Base-by-base conservation (phyloP, 208 protist genomes). In the Angomonas ambiguus region DNA sequence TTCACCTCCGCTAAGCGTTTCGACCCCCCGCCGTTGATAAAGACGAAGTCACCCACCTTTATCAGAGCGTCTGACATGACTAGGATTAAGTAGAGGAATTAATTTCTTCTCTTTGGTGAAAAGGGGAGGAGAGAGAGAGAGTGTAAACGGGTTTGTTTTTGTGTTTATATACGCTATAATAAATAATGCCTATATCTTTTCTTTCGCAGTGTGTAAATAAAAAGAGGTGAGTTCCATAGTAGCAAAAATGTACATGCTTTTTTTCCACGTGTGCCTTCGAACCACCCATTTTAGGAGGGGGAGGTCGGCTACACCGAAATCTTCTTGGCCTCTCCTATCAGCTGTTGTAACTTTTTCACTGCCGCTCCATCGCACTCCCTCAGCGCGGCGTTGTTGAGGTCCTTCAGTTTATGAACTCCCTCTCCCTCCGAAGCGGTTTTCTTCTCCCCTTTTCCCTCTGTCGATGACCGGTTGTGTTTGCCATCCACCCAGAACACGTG, bases 21-120 rank as follows among this genome's bases (percentile, higher is more conserved):
- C 5, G 73, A 64, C 11, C 85, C 91, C 22, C 91, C 85, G 24
- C 91, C 91, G 58, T 51, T 91, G 63, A 96, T 77, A 38, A 88
- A 84, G 61, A 96, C 91, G 68, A 83, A 85, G 69, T 96, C 88
- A 35, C 83, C 88, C 59, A 90, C 69, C 27, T 77, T 41, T 45
- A 94, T 92, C 27, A 70, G 59, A 35, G 76, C 62, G 3, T 70
- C 61, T 35, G 57, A 71, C 69, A 77, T 81, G 27, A 35, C 33
- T 20, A 11, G 18, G 33, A 10, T 49, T 51, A 6, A 11, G 38
- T 4, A 41, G 24, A 64, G n/a, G 16, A 30, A 20, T 25, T 55
- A 25, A 20, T 6, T 30, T 25, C 4, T 55, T 20, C 49, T 28
- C 4, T 4, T 53, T 5, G 13, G 13, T 27, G 18, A 53, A 53